Percentiles rank a stretch among this genome's conserved stretches.
These are phyloP conservation scores for Yamadazyma scolyti DNA, from an alignment of 805 yeast species.

Conservation along the genomic window DNA sequence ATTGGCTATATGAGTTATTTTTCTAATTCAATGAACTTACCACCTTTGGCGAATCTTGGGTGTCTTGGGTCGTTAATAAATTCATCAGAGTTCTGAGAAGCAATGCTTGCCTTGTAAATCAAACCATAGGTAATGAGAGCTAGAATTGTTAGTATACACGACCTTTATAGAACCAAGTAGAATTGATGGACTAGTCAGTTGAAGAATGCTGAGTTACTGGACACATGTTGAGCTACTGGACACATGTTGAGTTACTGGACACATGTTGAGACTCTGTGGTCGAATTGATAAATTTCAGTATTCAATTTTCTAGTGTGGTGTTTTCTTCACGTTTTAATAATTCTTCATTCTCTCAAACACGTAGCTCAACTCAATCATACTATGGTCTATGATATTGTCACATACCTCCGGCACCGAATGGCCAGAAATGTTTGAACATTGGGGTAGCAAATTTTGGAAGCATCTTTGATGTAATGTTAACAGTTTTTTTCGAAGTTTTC, in stretches of 20 bases:
- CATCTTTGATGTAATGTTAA: constrained; percentile 19
- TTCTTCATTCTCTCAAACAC: neutral
- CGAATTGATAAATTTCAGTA: neutral
- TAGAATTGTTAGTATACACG: constrained; percentile 22
- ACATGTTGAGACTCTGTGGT: neutral
- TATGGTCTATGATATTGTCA: no score
- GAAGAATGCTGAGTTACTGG: no score
- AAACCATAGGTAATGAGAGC: constrained; percentile 65
- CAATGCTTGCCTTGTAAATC: constrained; percentile 64
- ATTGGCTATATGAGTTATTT: no score
- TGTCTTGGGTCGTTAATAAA: constrained; percentile 94
- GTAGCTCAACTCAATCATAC: no score
- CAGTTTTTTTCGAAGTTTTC: constrained; percentile 1
- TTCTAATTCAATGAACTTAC: constrained; percentile 35
- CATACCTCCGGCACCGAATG: constrained; percentile 81
- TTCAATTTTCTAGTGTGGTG: neutral
- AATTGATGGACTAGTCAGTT: no score
- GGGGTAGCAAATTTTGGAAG: constrained; percentile 48
- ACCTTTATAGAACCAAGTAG: neutral
- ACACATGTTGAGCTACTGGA: neutral
- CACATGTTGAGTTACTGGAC: neutral
- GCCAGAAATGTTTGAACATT: constrained; percentile 75
- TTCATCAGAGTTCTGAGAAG: constrained; percentile 70
- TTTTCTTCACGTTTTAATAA: neutral
- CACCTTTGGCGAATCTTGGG: constrained; percentile 71